These are phyloP conservation scores for Salvia splendens DNA, from an alignment of 257 asterid species.

Conservation along the genomic window DNA sequence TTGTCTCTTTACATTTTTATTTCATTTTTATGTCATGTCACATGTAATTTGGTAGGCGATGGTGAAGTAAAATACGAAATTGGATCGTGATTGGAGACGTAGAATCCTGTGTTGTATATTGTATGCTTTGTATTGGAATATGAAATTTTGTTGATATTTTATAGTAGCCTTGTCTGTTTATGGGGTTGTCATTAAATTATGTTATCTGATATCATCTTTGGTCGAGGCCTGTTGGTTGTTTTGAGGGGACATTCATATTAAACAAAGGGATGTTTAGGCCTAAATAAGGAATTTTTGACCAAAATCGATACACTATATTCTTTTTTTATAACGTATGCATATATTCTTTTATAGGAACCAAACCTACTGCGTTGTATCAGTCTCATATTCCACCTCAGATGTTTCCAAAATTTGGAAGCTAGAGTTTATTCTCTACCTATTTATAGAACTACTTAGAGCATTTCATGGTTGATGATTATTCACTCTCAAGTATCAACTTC, in stretches of 20 bases:
- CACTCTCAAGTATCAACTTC: constrained; percentile 7
- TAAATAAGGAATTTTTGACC: constrained; percentile 21
- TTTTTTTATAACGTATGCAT: not conserved
- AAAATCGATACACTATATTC: constrained; percentile 10
- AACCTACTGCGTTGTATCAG: not conserved
- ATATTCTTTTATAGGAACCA: not conserved
- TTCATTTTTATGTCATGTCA: not conserved
- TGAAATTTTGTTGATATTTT: constrained; percentile 9
- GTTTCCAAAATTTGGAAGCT: constrained; percentile 9
- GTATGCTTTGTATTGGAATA: constrained; percentile 2
- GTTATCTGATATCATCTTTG: constrained; percentile 9
- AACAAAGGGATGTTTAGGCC: constrained; percentile 23
- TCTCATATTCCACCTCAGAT: constrained; percentile 10
- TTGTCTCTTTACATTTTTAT: not conserved
- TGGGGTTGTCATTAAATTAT: constrained; percentile 24
- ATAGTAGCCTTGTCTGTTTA: constrained; percentile 26
- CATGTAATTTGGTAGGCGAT: not conserved
- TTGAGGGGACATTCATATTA: constrained; percentile 22
- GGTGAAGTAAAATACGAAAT: not conserved
- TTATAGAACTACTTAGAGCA: not conserved
- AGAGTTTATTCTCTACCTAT: constrained; percentile 4
- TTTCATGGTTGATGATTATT: constrained; percentile 19
- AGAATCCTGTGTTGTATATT: not conserved
- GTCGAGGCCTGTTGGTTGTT: constrained; percentile 28
- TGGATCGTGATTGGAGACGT: not conserved